These are phyloP conservation scores for Cicer pinnatifidum DNA, from an alignment of 306 rosid genomes.

Conservation along the genomic window DNA sequence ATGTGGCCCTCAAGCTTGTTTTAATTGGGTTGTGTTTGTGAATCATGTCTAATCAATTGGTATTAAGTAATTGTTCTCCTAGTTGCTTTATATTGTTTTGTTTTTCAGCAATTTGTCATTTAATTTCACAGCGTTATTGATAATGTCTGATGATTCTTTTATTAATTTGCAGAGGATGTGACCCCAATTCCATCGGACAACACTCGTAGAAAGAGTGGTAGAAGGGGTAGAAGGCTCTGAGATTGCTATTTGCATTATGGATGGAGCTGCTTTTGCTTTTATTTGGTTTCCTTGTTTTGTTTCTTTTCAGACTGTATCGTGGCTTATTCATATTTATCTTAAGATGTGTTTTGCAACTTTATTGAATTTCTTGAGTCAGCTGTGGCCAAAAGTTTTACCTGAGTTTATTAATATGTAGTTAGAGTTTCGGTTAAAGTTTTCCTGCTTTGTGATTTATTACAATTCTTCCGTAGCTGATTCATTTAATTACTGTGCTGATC, in stretches of 20 bases:
- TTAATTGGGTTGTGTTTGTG: neutral
- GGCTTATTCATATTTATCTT: conserved; percentile 33
- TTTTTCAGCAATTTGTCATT: neutral
- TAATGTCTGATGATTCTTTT: neutral
- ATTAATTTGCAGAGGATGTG: conserved; percentile 70
- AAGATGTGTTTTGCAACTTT: conserved; percentile 46
- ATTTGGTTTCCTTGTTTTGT: conserved; percentile 20
- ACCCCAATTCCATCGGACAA: conserved; percentile 82
- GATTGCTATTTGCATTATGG: conserved; percentile 34
- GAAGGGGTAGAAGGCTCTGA: conserved; percentile 84
- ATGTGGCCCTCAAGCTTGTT: conserved; percentile 53
- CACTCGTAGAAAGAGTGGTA: conserved; percentile 89
- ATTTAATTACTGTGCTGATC: too few species aligned
- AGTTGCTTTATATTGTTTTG: too few species aligned
- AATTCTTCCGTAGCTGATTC: neutral
- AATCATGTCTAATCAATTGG: neutral
- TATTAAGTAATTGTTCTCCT: neutral
- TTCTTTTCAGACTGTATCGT: conserved; percentile 31
- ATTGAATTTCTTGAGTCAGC: conserved; percentile 37
- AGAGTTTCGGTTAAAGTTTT: neutral
- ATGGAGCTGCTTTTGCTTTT: neutral
- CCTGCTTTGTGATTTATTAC: neutral
- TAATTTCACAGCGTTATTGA: neutral
- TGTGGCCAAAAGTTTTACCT: neutral
- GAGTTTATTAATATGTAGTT: conserved; percentile 24